Conservation (phyloP, 139 green algal genomes). For the Picochlorum sp. region DNA sequence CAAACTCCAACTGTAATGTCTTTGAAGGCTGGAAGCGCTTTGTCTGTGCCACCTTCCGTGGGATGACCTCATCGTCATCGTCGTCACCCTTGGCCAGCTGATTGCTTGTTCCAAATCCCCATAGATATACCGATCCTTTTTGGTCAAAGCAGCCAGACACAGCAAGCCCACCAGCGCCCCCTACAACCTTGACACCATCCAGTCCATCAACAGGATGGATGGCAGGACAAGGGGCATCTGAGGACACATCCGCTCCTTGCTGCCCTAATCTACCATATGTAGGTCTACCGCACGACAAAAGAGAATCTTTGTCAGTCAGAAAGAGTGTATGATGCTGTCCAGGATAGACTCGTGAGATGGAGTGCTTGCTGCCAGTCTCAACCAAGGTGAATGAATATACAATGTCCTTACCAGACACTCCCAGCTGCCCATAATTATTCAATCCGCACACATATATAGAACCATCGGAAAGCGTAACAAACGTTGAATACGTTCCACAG, state of each 20-base stretch:
- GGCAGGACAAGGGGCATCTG: slow-evolving; percentile 31
- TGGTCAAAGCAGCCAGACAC: slow-evolving; percentile 49
- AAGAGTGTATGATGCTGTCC: slow-evolving; percentile 83
- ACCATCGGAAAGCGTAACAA: slow-evolving; percentile 49
- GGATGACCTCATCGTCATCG: slow-evolving; percentile 56
- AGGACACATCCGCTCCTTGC: slow-evolving; percentile 31
- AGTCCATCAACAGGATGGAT: slow-evolving; percentile 31
- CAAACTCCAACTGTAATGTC: slow-evolving; percentile 53
- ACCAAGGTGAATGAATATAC: slow-evolving; percentile 31
- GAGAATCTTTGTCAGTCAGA: slow-evolving; percentile 39
- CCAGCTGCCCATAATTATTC: slow-evolving; percentile 89
- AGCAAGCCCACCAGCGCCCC: slow-evolving; percentile 48
- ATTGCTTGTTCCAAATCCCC: slow-evolving; percentile 67
- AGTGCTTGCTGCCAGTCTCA: slow-evolving; percentile 25
- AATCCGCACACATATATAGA: slow-evolving; percentile 66
- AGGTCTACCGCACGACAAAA: slow-evolving; percentile 63
- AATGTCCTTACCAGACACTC: slow-evolving; percentile 25
- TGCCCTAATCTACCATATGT: slow-evolving; percentile 78
- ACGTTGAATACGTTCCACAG: slow-evolving; percentile 61
- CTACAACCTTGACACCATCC: slow-evolving; percentile 37
- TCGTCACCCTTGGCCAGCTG: slow-evolving; percentile 73
- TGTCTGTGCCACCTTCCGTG: slow-evolving; percentile 41
- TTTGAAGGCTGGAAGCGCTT: slow-evolving; percentile 37
- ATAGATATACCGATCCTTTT: slow-evolving; percentile 46
- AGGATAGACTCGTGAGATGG: slow-evolving; percentile 16